phyloP scores from a whole-genome alignment of 805 yeast genomes.

The Teunomyces tritomae region DNA sequence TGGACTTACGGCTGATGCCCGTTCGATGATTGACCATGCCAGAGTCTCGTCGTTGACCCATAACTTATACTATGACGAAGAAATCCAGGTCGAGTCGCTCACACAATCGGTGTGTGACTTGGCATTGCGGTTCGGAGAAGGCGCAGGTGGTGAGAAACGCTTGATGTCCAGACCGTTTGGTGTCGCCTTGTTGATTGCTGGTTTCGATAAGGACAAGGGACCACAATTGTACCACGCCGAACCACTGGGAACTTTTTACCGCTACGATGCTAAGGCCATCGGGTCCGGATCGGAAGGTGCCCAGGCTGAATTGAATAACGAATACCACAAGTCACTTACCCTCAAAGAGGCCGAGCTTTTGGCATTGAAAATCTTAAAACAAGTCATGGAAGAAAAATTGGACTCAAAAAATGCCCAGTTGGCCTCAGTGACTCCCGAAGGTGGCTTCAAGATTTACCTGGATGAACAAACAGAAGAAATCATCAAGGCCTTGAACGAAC shows the following conservation, averaged over 20 bases:
- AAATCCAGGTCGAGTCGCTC: constrained; percentile 85
- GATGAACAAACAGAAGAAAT: constrained; percentile 82
- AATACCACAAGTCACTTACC: constrained; percentile 90
- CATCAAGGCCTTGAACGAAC: constrained; percentile 73
- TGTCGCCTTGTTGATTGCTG: constrained; percentile 94
- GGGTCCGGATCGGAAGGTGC: constrained; percentile 99
- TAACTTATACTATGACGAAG: constrained; percentile 85
- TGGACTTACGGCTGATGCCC: constrained; percentile 97
- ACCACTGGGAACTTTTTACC: constrained; percentile 96
- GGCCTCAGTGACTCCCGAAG: constrained; percentile 83
- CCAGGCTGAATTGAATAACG: constrained; percentile 94
- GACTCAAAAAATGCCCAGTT: constrained; percentile 94
- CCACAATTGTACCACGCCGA: constrained; percentile 98
- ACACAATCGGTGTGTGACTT: constrained; percentile 97
- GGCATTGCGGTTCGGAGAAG: constrained; percentile 95
- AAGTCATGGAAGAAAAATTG: constrained; percentile 98
- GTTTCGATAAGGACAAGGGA: constrained; percentile 87
- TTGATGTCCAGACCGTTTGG: constrained; percentile 98
- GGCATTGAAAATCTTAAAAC: constrained; percentile 85
- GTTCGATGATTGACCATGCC: constrained; percentile 98
- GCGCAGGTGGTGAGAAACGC: constrained; percentile 93
- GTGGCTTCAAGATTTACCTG: constrained; percentile 80
- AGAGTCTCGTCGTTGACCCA: constrained; percentile 87
- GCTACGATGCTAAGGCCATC: constrained; percentile 97
- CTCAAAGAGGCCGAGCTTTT: constrained; percentile 89